phyloP scores from a whole-genome alignment of 495 filamentous ascomycete species.

The Penicillium maclennaniae region DNA sequence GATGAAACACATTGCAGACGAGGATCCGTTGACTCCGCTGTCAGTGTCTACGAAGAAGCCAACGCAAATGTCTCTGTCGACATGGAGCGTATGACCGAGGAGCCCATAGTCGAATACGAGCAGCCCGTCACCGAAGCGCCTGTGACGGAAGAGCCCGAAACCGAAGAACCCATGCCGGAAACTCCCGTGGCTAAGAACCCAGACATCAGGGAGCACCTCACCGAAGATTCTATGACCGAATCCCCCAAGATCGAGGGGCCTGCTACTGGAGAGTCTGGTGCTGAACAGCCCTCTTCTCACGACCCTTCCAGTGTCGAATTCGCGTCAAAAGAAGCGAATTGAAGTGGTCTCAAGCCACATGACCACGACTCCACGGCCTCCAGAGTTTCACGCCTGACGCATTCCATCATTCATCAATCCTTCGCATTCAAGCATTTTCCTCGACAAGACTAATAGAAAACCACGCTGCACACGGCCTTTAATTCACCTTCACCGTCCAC shows the following conservation, averaged over 20 bases:
- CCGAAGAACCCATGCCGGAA: not conserved
- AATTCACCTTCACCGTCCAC: not conserved
- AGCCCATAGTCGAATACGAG: not conserved
- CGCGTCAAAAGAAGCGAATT: not conserved
- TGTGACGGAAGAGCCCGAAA: not conserved
- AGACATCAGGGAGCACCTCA: not conserved
- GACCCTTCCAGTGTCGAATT: not conserved
- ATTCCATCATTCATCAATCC: slow-evolving; percentile 6
- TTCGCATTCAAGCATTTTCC: slow-evolving; percentile 7
- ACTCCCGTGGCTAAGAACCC: not conserved
- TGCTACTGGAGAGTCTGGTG: not conserved
- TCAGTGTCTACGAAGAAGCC: slow-evolving; percentile 27
- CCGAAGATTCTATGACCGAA: not conserved
- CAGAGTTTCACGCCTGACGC: slow-evolving; percentile 14
- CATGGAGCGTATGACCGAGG: not conserved
- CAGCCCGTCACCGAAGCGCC: slow-evolving; percentile 1
- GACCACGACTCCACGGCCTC: slow-evolving; percentile 15
- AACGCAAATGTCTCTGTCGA: slow-evolving; percentile 8
- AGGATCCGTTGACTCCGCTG: slow-evolving; percentile 20
- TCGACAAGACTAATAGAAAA: slow-evolving; percentile 8
- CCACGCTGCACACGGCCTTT: slow-evolving; percentile 9
- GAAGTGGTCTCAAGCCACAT: slow-evolving; percentile 1
- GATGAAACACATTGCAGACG: slow-evolving; percentile 6
- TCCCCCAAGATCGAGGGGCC: not conserved
- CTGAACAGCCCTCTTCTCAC: not conserved